Evolutionary conservation across 2,329 filamentous ascomycete species (phyloP), one percentile per base, ranked within the genome.

Genomic region (Knufia fluminis): DNA sequence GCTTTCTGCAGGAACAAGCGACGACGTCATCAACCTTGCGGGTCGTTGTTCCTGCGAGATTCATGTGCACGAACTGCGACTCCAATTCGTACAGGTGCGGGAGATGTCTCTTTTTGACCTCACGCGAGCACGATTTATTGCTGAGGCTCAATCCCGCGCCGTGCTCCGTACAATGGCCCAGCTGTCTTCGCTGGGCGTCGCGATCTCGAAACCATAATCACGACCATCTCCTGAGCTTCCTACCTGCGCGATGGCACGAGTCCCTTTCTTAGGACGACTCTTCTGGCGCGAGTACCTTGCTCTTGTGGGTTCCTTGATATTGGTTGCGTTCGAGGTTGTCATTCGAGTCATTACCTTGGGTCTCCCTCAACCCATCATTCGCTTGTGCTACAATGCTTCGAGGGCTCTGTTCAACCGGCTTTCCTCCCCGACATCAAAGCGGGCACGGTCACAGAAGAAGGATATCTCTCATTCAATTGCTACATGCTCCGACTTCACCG

Each of bases 401-500:
- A 83, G 88, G 59, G 79, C 80, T 23, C 66, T 94, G 6, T 97
- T 96, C 71, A 90, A 95, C 61, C 71, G 77, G 47, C 77, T 92
- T 41, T 82, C 83, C 1, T 82, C 85, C 2, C 78, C 83, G 1
- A 80, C 82, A 53, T 79, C 80, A 35, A 83, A 80, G 58, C 79
- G 76, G 58, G 82, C 79, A 8, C 79, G 83, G 51, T 78, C 79
- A 52, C 80, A 77, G 61, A 84, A 82, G 61, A 85, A 84, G 63
- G 74, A 78, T 33, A 75, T 88, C 49, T 87, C 86, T 33, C 77
- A 71, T n/a, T 80, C 82, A 7, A 82, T 98, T 51, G 84, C 88
- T 49, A 83, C 92, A 62, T 88, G 91, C 3, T 80, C 86, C 53
- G 92, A 97, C 63, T 97, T 98, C 65, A 81, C 88, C 40, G 91